Percentiles rank a stretch among this genome's conserved stretches.
Evolutionary conservation across 2,329 filamentous ascomycete species (phyloP).

Genomic region (Xylaria sp.): DNA sequence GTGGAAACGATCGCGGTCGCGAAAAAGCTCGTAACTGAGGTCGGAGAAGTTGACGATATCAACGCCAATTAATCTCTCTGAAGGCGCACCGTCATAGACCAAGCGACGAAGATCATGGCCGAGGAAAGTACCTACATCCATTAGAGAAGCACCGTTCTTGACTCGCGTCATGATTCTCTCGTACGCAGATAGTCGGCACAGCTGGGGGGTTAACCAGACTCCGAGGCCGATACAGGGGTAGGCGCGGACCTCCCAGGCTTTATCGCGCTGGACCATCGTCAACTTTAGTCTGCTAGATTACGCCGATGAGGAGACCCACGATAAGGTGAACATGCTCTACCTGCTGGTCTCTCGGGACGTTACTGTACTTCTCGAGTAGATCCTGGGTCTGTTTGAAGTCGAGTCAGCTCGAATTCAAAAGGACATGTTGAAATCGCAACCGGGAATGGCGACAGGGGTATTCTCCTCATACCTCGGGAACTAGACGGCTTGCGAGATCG

Average conservation of each 20-base stretch:
- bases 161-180: background rate
- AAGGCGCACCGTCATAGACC: conserved; percentile 50
- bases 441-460: background rate
- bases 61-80: conserved; percentile 46
- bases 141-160: conserved; percentile 38
- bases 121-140: conserved; percentile 54
- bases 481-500: background rate
- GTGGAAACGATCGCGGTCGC: conserved; percentile 47
- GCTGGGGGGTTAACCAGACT: conserved; percentile 8
- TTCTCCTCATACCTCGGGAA: conserved; percentile 4
- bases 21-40: conserved; percentile 52
- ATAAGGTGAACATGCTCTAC: conserved; percentile 10
- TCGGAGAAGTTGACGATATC: conserved; percentile 51
- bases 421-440: background rate
- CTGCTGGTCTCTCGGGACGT: conserved; percentile 12
- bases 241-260: conserved; percentile 35
- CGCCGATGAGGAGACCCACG: background rate
- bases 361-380: conserved; percentile 19
- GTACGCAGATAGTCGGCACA: background rate
- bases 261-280: conserved; percentile 28
- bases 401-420: background rate
- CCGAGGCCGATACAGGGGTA: conserved; percentile 33
- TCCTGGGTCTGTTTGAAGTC: conserved; percentile 9
- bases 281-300: background rate
- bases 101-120: conserved; percentile 54